These are phyloP conservation scores for Arthrobotrys pseudoclavata DNA, from an alignment of 2,329 filamentous ascomycete species.

Conservation along the genomic window DNA sequence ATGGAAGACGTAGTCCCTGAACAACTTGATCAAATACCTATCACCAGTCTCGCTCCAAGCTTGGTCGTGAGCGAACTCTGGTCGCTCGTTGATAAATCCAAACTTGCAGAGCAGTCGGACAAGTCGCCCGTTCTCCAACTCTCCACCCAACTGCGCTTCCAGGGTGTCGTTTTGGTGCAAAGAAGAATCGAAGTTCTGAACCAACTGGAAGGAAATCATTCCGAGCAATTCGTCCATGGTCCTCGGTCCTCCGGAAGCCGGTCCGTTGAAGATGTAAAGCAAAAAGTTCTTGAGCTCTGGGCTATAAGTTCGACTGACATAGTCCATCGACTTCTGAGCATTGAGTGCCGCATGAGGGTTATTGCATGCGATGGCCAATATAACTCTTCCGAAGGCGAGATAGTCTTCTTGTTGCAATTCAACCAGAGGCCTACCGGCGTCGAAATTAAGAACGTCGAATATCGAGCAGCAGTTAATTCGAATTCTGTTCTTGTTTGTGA, in stretches of 20 bases:
- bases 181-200: slow-evolving; percentile 80
- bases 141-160: slow-evolving; percentile 78
- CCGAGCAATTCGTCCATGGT: slow-evolving; percentile 83
- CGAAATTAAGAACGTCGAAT: slow-evolving; percentile 88
- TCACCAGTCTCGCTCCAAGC: slow-evolving; percentile 94
- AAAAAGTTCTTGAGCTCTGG: slow-evolving; percentile 83
- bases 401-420: slow-evolving; percentile 92
- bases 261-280: slow-evolving; percentile 81
- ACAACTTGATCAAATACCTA: slow-evolving; percentile 91
- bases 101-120: slow-evolving; percentile 86
- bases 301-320: slow-evolving; percentile 82
- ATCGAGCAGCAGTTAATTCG: slow-evolving; percentile 89
- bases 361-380: slow-evolving; percentile 84
- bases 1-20: slow-evolving; percentile 97
- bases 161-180: slow-evolving; percentile 84
- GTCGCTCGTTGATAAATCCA: slow-evolving; percentile 88
- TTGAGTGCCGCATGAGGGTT: slow-evolving; percentile 74
- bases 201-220: slow-evolving; percentile 82
- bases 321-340: slow-evolving; percentile 78
- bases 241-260: slow-evolving; percentile 74
- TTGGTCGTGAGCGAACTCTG: slow-evolving; percentile 81
- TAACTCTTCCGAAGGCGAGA: slow-evolving; percentile 82
- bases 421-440: slow-evolving; percentile 75
- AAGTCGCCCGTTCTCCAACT: slow-evolving; percentile 90
- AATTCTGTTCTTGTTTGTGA: slow-evolving; percentile 91